Percentiles rank a stretch among this genome's conserved stretches.
Conservation (phyloP, 257 asterid genomes). For the Cinchona pubescens region DNA sequence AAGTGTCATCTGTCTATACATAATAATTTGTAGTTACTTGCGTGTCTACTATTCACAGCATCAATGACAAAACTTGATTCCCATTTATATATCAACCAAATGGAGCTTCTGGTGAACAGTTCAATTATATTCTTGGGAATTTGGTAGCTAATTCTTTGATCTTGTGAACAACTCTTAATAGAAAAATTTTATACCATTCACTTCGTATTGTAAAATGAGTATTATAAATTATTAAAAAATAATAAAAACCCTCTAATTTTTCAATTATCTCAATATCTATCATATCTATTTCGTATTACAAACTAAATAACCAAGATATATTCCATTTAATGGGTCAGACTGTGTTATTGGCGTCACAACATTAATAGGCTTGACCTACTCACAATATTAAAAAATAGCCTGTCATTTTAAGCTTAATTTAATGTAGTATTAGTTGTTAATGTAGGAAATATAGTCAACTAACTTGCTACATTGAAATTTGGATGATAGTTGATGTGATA, state of each 20-base stretch:
- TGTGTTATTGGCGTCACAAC: constrained; percentile 1
- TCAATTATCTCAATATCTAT: no score
- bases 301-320: no score
- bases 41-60: not conserved
- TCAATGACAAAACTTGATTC: not conserved
- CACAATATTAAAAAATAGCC: no score
- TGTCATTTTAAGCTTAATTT: constrained; percentile 25
- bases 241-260: no score
- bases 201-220: no score
- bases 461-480: constrained; percentile 5
- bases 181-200: no score
- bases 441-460: constrained; percentile 17
- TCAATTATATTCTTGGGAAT: constrained; percentile 10
- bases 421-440: constrained; percentile 19
- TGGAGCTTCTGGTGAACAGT: not conserved
- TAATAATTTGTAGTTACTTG: not conserved
- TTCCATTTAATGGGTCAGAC: not conserved
- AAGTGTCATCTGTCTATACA: not conserved
- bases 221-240: no score
- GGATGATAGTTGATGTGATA: constrained; percentile 15
- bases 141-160: not conserved
- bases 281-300: no score
- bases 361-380: constrained; percentile 32
- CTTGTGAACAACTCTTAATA: not conserved
- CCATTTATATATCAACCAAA: not conserved